Base-by-base conservation (phyloP, 1,284 basidiomycete species). In the Puccinia novopanici region DNA sequence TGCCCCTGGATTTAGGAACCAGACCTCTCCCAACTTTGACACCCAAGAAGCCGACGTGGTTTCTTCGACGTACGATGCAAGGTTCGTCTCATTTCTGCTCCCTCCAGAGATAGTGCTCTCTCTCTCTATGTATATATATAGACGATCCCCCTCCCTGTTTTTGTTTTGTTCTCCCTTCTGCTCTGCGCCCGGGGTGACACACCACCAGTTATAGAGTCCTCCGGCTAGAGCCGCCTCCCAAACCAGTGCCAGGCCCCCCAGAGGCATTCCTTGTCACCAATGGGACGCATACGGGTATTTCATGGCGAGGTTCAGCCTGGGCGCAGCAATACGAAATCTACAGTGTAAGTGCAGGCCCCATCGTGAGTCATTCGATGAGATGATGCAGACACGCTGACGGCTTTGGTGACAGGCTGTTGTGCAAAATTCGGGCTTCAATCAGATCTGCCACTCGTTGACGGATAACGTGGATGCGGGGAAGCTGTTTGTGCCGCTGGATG, bases 231-330 rank as follows among this genome's bases (percentile, higher is more conserved):
- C 65, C 76, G 22, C 78, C 78, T 19, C 70, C 70, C 9, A 71
- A 61, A 34, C 78, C 78, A 5, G 48, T 80, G 3, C 78, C 78
- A n/a, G 42, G 59, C 12, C 19, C 57, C n/a, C 78, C 78, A 30
- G 42, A 73, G 5, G 45, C 70, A 57, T 80, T 80, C 34, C 68
- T 80, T 52, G 55, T 67, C 4, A 63, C 55, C 34, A 73, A 73
- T 50, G 78, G 78, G 17, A 63, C 55, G 9, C 54, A 73, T 61
- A 48, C 61, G 4, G 78, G 78, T 40, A 34, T 80, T 40, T 80
- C 70, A 24, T 80, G 68, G 68, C 48, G 54, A 52, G 78, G 78
- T 48, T 55, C 70, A 24, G 78, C 78, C 24, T 80, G 78, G 78
- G 78, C 78, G n/a, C 40, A 80, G 10, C 40, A 52, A 37, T 80